phyloP scores from a whole-genome alignment of 2,329 filamentous ascomycete genomes.

The Cytospora piceae region DNA sequence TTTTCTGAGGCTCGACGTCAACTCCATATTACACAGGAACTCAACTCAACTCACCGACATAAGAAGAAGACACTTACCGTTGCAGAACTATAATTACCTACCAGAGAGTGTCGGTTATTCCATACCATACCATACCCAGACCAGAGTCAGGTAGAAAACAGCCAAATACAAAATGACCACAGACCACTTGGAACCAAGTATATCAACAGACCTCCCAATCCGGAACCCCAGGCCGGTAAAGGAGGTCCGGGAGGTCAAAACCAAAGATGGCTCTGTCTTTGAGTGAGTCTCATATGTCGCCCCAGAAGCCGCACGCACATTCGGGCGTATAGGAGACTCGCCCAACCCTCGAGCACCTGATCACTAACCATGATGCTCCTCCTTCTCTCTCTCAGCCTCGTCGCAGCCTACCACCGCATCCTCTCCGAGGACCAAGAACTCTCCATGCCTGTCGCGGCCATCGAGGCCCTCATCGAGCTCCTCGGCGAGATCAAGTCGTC shows the following conservation, averaged over 20 bases:
- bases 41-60: neutral
- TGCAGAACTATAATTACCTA: neutral
- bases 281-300: constrained; percentile 37
- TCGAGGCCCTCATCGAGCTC: constrained; percentile 72
- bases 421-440: constrained; percentile 74
- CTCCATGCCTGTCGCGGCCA: constrained; percentile 85
- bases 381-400: constrained; percentile 49
- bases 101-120: no score
- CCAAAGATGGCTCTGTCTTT: constrained; percentile 36
- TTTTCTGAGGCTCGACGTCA: neutral
- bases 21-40: neutral
- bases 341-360: neutral
- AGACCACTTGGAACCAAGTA: constrained; percentile 15
- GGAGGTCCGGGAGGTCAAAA: constrained; percentile 26
- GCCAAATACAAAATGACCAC: constrained; percentile 27
- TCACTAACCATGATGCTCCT: constrained; percentile 15
- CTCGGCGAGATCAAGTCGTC: constrained; percentile 78
- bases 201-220: constrained; percentile 24
- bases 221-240: constrained; percentile 19
- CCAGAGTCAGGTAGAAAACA: neutral
- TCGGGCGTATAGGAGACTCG: neutral
- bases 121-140: neutral
- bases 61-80: neutral
- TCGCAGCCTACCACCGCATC: constrained; percentile 57
- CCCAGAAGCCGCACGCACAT: neutral